Evolutionary conservation across 495 filamentous ascomycete species (phyloP).

Genomic region (Neurospora pannonica): DNA sequence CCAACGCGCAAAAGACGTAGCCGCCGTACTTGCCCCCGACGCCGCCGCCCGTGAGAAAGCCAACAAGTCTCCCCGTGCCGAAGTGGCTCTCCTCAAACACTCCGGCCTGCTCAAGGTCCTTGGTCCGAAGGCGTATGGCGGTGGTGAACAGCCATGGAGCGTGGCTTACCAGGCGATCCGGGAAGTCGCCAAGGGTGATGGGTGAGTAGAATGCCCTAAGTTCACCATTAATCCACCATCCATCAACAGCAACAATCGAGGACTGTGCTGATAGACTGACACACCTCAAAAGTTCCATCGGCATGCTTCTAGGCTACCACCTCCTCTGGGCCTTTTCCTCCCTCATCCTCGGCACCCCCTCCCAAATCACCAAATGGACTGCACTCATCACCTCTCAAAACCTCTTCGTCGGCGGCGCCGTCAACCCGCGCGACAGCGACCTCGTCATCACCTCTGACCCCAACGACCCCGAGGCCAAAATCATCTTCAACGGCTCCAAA

Average conservation of each 20-base stretch:
- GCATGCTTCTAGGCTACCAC: constrained; percentile 53
- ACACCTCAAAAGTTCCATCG: constrained; percentile 30
- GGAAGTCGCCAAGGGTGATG: constrained; percentile 50
- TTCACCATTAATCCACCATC: neutral
- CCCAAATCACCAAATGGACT: constrained; percentile 44
- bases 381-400: constrained; percentile 46
- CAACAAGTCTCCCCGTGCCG: constrained; percentile 46
- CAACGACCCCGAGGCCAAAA: constrained; percentile 30
- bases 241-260: constrained; percentile 1
- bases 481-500: constrained; percentile 51
- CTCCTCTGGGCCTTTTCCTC: constrained; percentile 51
- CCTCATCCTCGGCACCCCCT: constrained; percentile 43
- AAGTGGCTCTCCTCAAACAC: constrained; percentile 47
- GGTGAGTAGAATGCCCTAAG: constrained; percentile 18
- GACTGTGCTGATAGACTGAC: neutral
- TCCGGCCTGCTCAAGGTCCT: constrained; percentile 47
- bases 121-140: constrained; percentile 45
- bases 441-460: constrained; percentile 43
- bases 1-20: constrained; percentile 41
- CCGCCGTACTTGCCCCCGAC: constrained; percentile 43
- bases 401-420: constrained; percentile 52
- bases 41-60: constrained; percentile 44
- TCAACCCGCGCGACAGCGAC: constrained; percentile 53
- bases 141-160: constrained; percentile 48
- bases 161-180: constrained; percentile 47